Conservation (phyloP, 2,329 filamentous ascomycete species). For the Talaromyces albobiverticillius region DNA sequence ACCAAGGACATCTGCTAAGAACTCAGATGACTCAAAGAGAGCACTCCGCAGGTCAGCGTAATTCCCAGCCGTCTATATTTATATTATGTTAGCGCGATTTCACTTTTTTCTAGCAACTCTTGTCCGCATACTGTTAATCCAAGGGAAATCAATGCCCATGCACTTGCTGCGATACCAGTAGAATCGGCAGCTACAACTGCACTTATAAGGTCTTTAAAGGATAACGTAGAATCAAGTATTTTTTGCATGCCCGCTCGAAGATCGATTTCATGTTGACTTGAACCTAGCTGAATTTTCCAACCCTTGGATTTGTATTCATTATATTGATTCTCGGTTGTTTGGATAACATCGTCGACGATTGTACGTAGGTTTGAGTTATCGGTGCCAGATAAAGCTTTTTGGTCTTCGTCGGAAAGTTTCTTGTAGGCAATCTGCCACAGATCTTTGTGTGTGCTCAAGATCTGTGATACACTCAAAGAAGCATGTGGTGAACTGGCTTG, state of each 20-base stretch:
- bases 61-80: conserved; percentile 20
- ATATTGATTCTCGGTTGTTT: not conserved
- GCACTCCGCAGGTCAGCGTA: conserved; percentile 10
- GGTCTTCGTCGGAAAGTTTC: conserved; percentile 13
- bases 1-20: conserved; percentile 15
- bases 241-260: conserved; percentile 10
- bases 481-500: too few relatives aligned
- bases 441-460: too few relatives aligned
- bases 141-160: conserved; percentile 19
- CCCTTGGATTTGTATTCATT: not conserved
- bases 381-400: conserved; percentile 7
- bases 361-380: not conserved
- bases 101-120: too few relatives aligned
- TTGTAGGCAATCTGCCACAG: conserved; percentile 20
- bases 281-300: not conserved
- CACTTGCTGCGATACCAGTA: conserved; percentile 17
- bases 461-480: too few relatives aligned
- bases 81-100: too few relatives aligned
- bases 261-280: too few relatives aligned
- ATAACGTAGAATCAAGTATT: conserved; percentile 17
- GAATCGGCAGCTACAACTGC: conserved; percentile 15
- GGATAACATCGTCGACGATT: not conserved
- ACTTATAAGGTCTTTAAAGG: conserved; percentile 17
- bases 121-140: conserved; percentile 19
- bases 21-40: conserved; percentile 19